Base-by-base conservation (phyloP, 192 early-diverging fungal genomes). In the Dissophora ornata region DNA sequence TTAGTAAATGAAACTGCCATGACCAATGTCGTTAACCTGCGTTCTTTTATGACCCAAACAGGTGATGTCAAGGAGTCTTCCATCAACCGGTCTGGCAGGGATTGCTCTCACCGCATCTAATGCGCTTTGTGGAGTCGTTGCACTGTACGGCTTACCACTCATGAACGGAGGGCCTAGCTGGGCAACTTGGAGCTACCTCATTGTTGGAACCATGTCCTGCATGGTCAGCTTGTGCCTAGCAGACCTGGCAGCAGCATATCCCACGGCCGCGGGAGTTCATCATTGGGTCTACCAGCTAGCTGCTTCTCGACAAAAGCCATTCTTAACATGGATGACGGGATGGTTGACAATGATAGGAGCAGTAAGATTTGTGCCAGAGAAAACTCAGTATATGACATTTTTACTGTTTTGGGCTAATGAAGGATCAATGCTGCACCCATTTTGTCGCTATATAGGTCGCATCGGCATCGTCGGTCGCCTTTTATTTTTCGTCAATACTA, bases 161-260 rank as follows among this genome's bases (percentile, higher is more conserved):
- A 67, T 57, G 10, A 75, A 75, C 32, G 71, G 71, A 19, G 71
- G 71, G 3, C 71, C 71, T 1, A 63, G 63, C 2, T 75, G 71
- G 71, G 63, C 57, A 0, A 75, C 63, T 12, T 75, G 71, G 71
- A 61, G 71, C 22, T 75, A 44, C 54, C 15, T 75, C 12, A 50
- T 18, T 22, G 41, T 75, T 1, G 71, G 71, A 4, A 10, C 52
- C 36, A 75, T 75, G 71, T 75, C 71, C 4, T 45, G 52, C 12
- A 49, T 66, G 4, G 71, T 75, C 26, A 66, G 56, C 3, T 28
- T 75, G 3, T 66, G 71, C 51, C 40, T 75, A 4, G 63, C 63
- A 30, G 71, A 75, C n/a, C 52, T 75, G 16, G 62, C 63, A 8
- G 65, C 71, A 3, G 62, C 71, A 3, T 75, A 75, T 49, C 71